A percentile compares a stretch with the other conserved stretches of the same genome.
Conservation (phyloP, 1,139 yeast genomes). For the Saccharomyces hybrid region DNA sequence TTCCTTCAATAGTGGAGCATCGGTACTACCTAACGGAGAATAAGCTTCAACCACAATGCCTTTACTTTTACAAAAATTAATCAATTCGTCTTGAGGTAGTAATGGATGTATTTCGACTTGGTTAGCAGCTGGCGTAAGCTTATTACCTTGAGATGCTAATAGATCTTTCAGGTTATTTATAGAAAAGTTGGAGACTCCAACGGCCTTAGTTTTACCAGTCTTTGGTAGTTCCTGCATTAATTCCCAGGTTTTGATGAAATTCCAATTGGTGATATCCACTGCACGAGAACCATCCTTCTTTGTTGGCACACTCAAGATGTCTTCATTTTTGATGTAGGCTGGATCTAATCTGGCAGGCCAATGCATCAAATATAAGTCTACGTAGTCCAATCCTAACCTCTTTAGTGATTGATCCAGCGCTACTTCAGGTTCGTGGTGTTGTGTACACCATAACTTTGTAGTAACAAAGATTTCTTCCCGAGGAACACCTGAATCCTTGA, state of each 20-base stretch:
- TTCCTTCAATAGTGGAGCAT: slow-evolving; percentile 54
- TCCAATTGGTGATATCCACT: slow-evolving; percentile 41
- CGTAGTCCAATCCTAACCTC: slow-evolving; percentile 65
- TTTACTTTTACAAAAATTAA: slow-evolving; percentile 44
- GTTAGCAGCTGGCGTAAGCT: slow-evolving; percentile 56
- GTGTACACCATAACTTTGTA: slow-evolving; percentile 70
- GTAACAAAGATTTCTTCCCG: slow-evolving; percentile 69
- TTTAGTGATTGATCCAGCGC: slow-evolving; percentile 56
- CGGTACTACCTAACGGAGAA: slow-evolving; percentile 68
- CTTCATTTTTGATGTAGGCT: slow-evolving; percentile 35
- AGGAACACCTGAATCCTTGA: slow-evolving; percentile 57
- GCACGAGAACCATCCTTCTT: slow-evolving; percentile 37
- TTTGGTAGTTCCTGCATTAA: slow-evolving; percentile 51
- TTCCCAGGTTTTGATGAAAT: slow-evolving; percentile 59
- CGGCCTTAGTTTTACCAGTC: slow-evolving; percentile 53
- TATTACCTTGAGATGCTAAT: slow-evolving; percentile 42
- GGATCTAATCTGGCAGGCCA: slow-evolving; percentile 65
- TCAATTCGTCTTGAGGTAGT: slow-evolving; percentile 58
- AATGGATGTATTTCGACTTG: slow-evolving; percentile 72
- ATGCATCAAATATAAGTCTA: slow-evolving; percentile 76
- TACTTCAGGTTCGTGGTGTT: slow-evolving; percentile 50
- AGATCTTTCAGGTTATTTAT: slow-evolving; percentile 43
- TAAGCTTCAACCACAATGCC: slow-evolving; percentile 62
- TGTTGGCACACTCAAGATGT: slow-evolving; percentile 34
- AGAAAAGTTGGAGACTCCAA: slow-evolving; percentile 75